Evolutionary conservation across 441 rosid species (phyloP).

Genomic region (Theobroma grandiflorum): DNA sequence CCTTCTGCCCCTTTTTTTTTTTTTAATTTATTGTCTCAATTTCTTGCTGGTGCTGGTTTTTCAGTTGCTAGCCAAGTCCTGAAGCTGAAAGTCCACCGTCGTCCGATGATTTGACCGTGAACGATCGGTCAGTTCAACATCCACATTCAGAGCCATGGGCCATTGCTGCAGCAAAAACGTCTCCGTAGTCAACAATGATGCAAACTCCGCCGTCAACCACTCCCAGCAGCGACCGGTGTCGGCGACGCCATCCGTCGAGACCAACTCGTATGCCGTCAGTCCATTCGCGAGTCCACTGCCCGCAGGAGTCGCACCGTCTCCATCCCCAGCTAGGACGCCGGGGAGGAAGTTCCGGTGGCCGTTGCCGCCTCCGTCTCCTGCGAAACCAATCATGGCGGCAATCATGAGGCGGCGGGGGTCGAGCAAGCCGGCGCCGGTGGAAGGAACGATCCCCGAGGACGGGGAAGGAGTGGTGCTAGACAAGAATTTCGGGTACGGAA

Average conservation of each 20-base stretch:
- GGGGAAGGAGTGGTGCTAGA: slow-evolving; percentile 47
- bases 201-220: slow-evolving; percentile 29
- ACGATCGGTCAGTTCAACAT: slow-evolving; percentile 32
- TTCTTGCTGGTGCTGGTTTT: slow-evolving; percentile 1
- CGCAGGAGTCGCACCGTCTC: slow-evolving; percentile 58
- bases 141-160: slow-evolving; percentile 56
- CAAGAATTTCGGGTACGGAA: slow-evolving; percentile 60
- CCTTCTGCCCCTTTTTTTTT: not conserved
- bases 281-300: slow-evolving; percentile 78
- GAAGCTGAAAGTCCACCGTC: slow-evolving; percentile 19
- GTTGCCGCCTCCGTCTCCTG: slow-evolving; percentile 79
- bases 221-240: slow-evolving; percentile 33
- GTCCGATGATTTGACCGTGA: slow-evolving; percentile 43
- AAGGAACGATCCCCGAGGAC: slow-evolving; percentile 57
- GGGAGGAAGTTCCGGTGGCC: slow-evolving; percentile 78
- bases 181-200: slow-evolving; percentile 44
- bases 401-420: slow-evolving; percentile 50
- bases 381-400: slow-evolving; percentile 76
- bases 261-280: slow-evolving; percentile 55
- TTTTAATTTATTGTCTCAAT: not conserved
- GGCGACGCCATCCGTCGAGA: slow-evolving; percentile 38
- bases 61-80: not conserved
- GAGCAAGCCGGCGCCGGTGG: slow-evolving; percentile 41
- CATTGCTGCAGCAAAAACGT: slow-evolving; percentile 75
- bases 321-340: slow-evolving; percentile 73